phyloP scores from a whole-genome alignment of 352 stramenopile species.

The Phytopythium sindhum region DNA sequence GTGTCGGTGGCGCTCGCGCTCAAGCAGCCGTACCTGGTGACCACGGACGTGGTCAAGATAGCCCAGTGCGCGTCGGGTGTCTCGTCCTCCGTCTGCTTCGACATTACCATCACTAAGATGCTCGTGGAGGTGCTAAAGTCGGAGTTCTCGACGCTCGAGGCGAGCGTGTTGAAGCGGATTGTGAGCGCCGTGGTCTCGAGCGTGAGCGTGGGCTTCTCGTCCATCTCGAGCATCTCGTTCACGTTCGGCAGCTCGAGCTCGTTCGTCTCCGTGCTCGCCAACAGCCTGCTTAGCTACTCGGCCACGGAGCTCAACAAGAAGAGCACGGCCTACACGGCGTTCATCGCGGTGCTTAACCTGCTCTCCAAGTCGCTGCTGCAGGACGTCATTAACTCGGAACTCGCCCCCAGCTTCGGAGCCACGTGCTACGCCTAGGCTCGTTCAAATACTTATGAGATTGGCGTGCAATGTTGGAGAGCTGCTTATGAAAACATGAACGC shows the following conservation, averaged over 20 bases:
- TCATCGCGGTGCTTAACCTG: constrained; percentile 32
- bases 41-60: constrained; percentile 34
- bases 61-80: constrained; percentile 28
- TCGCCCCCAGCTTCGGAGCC: constrained; percentile 37
- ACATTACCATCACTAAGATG: constrained; percentile 45
- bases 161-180: neutral
- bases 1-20: constrained; percentile 38
- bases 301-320: constrained; percentile 61
- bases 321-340: constrained; percentile 41
- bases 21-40: constrained; percentile 25
- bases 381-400: constrained; percentile 35
- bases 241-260: constrained; percentile 35
- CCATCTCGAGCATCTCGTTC: constrained; percentile 42
- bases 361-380: constrained; percentile 47
- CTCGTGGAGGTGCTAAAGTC: constrained; percentile 23
- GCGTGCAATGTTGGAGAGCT: no score
- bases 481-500: no score
- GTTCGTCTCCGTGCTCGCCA: constrained; percentile 41
- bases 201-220: constrained; percentile 22
- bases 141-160: constrained; percentile 7
- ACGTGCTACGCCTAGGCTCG: constrained; percentile 23
- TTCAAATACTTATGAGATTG: neutral
- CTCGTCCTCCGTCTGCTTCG: constrained; percentile 36
- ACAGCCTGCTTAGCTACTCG: constrained; percentile 42
- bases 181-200: constrained; percentile 15